Evolutionary conservation across 139 green algal species (phyloP).

Genomic region (Chlamydomonas applanata): DNA sequence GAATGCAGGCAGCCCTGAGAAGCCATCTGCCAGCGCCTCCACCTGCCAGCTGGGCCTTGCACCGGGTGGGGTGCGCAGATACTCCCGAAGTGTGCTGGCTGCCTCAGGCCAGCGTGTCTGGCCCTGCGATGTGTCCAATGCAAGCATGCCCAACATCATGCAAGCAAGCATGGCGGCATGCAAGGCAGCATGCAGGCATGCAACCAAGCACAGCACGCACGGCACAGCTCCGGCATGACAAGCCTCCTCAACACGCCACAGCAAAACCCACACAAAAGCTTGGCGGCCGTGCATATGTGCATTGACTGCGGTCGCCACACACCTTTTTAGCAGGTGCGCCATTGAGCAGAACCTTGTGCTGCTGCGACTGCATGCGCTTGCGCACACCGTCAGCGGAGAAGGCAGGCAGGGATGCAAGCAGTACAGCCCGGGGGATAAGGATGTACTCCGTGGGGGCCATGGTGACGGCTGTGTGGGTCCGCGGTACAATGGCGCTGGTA

Average conservation of each 20-base stretch:
- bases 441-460: slow-evolving; percentile 21
- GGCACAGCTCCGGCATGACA: no score
- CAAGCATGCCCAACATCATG: no score
- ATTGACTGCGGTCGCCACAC: no score
- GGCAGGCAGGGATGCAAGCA: slow-evolving; percentile 18
- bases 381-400: not conserved
- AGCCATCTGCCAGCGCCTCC: slow-evolving; percentile 23
- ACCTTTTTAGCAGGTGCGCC: no score
- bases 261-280: no score
- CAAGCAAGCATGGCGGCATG: no score
- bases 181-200: no score
- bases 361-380: slow-evolving; percentile 9
- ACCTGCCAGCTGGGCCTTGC: slow-evolving; percentile 22
- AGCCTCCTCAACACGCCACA: no score
- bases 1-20: slow-evolving; percentile 25
- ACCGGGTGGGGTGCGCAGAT: not conserved
- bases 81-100: not conserved
- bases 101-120: not conserved
- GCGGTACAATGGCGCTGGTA: not conserved
- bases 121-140: no score
- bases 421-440: slow-evolving; percentile 15
- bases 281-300: no score
- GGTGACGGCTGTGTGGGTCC: slow-evolving; percentile 14
- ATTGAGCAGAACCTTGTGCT: not conserved
- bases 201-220: no score